Evolutionary conservation across 768 basidiomycete genomes (phyloP).

Genomic region (Lanmaoa rubissima): DNA sequence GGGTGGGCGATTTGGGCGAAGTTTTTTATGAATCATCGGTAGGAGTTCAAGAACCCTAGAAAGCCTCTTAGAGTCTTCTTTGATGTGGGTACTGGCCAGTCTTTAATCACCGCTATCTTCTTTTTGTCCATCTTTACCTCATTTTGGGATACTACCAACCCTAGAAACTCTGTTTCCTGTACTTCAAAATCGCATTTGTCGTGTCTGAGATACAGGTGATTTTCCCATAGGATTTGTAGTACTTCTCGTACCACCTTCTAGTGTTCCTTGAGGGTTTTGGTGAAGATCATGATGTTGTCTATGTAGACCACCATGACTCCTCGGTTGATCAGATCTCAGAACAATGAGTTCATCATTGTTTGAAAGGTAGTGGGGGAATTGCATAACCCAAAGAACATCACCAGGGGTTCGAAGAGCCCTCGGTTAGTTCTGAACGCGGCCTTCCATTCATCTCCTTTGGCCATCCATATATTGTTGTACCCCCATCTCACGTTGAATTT

Average conservation of each 20-base stretch:
- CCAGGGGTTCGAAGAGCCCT: not conserved
- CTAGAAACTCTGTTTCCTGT: not conserved
- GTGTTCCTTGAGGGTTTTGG: constrained; percentile 30
- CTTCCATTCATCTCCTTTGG: constrained; percentile 31
- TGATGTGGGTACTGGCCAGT: not conserved
- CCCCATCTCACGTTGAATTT: constrained; percentile 32
- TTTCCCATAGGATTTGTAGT: fast-evolving
- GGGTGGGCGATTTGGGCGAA: not conserved
- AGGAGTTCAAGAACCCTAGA: not conserved
- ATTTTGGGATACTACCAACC: not conserved
- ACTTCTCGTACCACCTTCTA: not conserved
- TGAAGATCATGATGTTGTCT: constrained; percentile 41
- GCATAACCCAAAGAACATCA: constrained; percentile 3
- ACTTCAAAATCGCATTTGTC: not conserved
- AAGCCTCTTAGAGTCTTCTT: not conserved
- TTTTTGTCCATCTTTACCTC: not conserved
- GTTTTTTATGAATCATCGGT: not conserved
- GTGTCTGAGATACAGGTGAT: constrained; percentile 1
- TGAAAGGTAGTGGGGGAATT: constrained; percentile 24
- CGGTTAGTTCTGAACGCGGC: constrained; percentile 26
- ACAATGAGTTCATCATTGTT: constrained; percentile 23
- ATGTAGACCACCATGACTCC: constrained; percentile 15
- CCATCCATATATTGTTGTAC: constrained; percentile 34
- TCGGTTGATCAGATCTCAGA: constrained; percentile 9
- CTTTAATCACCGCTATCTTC: no score